Percentiles rank a stretch among this genome's conserved stretches.
phyloP scores from a whole-genome alignment of 495 filamentous ascomycete genomes.

The Penicillium desertorum region DNA sequence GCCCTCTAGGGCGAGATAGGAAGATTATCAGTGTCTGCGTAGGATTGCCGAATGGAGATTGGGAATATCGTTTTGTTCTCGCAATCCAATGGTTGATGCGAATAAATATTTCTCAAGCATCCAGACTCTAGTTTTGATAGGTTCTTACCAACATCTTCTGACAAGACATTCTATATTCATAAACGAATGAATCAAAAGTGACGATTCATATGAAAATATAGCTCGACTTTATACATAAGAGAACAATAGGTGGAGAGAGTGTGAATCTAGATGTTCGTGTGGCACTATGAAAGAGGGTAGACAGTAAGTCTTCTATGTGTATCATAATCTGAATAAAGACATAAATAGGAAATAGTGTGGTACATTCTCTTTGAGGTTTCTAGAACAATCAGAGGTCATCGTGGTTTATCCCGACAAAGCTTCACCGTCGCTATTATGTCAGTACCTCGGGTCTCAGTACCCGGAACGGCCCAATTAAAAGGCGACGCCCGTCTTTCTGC shows the following conservation, averaged over 20 bases:
- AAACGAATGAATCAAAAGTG: neutral
- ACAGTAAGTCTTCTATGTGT: too few species aligned
- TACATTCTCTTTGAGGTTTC: neutral
- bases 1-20: neutral
- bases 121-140: too few species aligned
- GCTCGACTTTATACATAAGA: neutral
- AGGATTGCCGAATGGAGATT: neutral
- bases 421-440: too few species aligned
- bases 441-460: neutral
- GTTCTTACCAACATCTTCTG: neutral
- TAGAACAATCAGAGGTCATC: neutral
- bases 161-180: neutral
- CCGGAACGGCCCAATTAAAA: neutral
- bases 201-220: neutral
- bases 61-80: neutral
- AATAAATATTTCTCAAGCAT: too few species aligned
- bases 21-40: neutral
- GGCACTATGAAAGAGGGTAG: too few species aligned
- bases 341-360: too few species aligned
- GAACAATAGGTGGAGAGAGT: neutral
- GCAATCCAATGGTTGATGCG: too few species aligned
- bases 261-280: neutral
- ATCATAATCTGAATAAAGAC: too few species aligned
- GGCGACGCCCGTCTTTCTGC: neutral
- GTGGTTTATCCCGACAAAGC: too few species aligned